Evolutionary conservation across 2,329 filamentous ascomycete genomes (phyloP).

Genomic region (Exophiala xenobiotica): DNA sequence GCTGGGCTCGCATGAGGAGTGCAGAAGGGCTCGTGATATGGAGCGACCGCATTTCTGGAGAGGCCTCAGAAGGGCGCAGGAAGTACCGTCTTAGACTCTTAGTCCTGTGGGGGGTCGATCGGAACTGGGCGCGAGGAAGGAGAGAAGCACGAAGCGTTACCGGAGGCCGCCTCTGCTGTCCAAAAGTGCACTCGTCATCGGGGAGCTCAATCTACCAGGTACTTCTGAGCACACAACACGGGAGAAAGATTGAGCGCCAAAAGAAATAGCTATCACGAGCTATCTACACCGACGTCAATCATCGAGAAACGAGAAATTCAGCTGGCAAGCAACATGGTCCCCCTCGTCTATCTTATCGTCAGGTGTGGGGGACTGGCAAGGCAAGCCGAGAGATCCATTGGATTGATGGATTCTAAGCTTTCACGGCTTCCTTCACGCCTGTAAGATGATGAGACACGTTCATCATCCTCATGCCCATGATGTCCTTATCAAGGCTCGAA

Average conservation of each 20-base stretch:
- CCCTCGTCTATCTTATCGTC: conserved; percentile 22
- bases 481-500: no score
- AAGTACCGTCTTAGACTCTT: no score
- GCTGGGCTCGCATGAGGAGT: conserved; percentile 23
- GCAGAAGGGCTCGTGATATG: conserved; percentile 16
- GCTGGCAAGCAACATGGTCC: not conserved
- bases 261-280: not conserved
- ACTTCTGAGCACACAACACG: not conserved
- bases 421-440: not conserved
- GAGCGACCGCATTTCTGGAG: conserved; percentile 7
- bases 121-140: not conserved
- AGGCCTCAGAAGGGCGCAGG: no score
- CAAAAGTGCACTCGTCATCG: no score
- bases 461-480: no score
- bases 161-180: conserved; percentile 1
- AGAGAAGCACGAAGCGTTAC: conserved; percentile 9
- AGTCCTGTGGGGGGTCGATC: conserved; percentile 9
- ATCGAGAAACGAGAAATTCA: not conserved
- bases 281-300: not conserved
- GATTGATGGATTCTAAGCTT: not conserved
- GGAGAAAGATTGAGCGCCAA: not conserved
- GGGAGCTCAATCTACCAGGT: not conserved
- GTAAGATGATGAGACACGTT: conserved; percentile 1
- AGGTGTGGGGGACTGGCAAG: conserved; percentile 11
- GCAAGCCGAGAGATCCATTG: conserved; percentile 5